Evolutionary conservation across 352 stramenopile species (phyloP).

Genomic region (Pythium aquatile): DNA sequence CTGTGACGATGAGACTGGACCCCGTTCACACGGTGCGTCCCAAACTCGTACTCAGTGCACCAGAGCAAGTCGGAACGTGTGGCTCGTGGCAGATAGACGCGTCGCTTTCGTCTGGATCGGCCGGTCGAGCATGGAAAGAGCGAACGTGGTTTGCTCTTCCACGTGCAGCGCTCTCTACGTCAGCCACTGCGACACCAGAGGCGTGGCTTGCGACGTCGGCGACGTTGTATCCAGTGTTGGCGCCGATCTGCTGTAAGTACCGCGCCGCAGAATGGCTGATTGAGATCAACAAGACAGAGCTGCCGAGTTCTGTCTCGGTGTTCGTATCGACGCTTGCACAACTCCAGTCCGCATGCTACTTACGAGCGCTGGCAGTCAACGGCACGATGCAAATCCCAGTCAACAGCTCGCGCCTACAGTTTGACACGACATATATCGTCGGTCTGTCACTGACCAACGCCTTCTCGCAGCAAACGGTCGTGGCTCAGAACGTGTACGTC

Average conservation of each 20-base stretch:
- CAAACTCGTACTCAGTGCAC: conserved; percentile 40
- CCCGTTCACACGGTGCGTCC: conserved; percentile 38
- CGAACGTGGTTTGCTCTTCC: conserved; percentile 49
- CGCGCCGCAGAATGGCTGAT: conserved; percentile 4
- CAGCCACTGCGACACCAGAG: conserved; percentile 4
- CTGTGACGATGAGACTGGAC: conserved; percentile 30
- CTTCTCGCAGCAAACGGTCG: conserved; percentile 36
- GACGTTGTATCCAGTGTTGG: conserved; percentile 33
- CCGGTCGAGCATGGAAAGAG: conserved; percentile 43
- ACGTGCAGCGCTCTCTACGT: conserved; percentile 1
- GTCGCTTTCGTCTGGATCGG: conserved; percentile 50
- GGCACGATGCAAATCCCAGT: conserved; percentile 41
- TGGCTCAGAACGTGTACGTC: conserved; percentile 36
- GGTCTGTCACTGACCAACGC: conserved; percentile 59
- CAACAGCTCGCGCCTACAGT: conserved; percentile 43
- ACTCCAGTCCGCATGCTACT: conserved; percentile 48
- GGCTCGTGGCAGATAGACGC: conserved; percentile 51
- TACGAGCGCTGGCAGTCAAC: conserved; percentile 35
- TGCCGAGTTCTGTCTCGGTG: conserved; percentile 26
- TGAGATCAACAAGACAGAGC: conserved; percentile 30
- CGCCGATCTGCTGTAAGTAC: conserved; percentile 54
- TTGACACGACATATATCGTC: conserved; percentile 40
- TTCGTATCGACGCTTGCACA: conserved; percentile 45
- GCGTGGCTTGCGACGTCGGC: conserved; percentile 21
- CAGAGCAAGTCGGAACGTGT: conserved; percentile 61